Evolutionary conservation across 306 rosid genomes (phyloP), one percentile per base, ranked within the genome.

Genomic region (Lotus japonicus): DNA sequence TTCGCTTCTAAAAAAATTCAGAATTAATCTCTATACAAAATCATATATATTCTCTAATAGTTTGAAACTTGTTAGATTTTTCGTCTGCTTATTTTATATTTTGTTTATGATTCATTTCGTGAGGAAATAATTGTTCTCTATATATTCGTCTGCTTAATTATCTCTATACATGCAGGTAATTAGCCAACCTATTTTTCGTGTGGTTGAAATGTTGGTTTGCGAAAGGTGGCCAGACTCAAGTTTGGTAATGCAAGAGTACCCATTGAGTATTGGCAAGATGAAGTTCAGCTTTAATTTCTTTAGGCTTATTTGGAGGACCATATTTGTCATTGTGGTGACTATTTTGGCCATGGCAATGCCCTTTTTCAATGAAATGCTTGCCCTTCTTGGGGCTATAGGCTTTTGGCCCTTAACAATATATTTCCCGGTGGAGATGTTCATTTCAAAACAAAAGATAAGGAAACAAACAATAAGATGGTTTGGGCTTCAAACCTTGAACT

Each of bases 311-410:
- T 65, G 71, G 71, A 65, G 71, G 17, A 65, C 71, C 1, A 31
- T 48, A 65, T 65, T 65, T 65, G 71, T 65, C 1, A 49, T 41
- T 5, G 5, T 65, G 16, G 45, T 65, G 48, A 65, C 71, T 6
- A 2, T 65, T 65, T 15, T 65, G 46, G 71, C 58, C 3, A 65
- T 65, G 71, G 71, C 71, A 49, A 65, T 65, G 71, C 71, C 71
- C 0, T 65, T 65, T 65, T 65, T 65, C 48, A 65, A 65, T 65
- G 71, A 65, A 49, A 65, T 65, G 58, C 71, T 65, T 49, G 71
- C 58, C 0, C 71, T 65, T 65, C 71, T 65, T 65, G 71, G 71
- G n/a, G 71, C 71, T 16, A 16, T 65, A 58, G 71, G 58, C 0
- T 65, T 31, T 65, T 65, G 71, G 71, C 71, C 71, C 36, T 65